These are phyloP conservation scores for Ajuga reptans DNA, from an alignment of 305 asterid genomes.

Conservation along the genomic window DNA sequence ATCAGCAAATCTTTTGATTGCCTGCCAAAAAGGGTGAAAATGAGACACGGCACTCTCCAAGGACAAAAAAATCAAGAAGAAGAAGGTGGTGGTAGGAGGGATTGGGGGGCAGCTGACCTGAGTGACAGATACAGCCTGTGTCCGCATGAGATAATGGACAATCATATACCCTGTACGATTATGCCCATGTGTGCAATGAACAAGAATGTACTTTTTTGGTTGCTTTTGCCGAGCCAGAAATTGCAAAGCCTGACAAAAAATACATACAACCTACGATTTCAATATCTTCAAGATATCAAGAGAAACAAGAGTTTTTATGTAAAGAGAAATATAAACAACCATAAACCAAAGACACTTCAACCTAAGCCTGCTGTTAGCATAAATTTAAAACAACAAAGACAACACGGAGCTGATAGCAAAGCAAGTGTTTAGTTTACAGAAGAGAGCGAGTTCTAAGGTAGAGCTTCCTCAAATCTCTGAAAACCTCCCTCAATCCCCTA, in stretches of 20 bases:
- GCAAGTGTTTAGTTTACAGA: neutral
- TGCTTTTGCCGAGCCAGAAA: constrained; percentile 66
- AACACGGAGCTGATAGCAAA: neutral
- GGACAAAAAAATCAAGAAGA: too few species aligned
- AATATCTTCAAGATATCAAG: constrained; percentile 6
- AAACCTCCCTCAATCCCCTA: neutral
- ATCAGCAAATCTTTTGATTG: constrained; percentile 69
- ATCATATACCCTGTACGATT: constrained; percentile 97
- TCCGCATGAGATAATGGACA: constrained; percentile 85
- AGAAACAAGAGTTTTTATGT: neutral
- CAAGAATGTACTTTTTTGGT: constrained; percentile 62
- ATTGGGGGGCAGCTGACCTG: constrained; percentile 40
- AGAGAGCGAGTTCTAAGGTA: neutral
- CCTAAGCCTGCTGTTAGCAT: neutral
- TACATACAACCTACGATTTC: neutral
- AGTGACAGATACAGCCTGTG: constrained; percentile 59
- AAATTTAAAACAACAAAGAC: neutral
- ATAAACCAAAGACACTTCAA: constrained; percentile 6
- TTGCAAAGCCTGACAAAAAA: constrained; percentile 44
- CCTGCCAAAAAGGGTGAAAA: constrained; percentile 35
- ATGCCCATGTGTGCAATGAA: constrained; percentile 98
- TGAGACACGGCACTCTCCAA: neutral
- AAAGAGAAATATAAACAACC: neutral
- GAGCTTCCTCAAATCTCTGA: neutral
- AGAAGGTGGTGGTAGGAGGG: neutral